Percentiles rank a stretch among this genome's conserved stretches.
Evolutionary conservation across 2,329 filamentous ascomycete genomes (phyloP).

Genomic region (Herpotrichia juniperi): DNA sequence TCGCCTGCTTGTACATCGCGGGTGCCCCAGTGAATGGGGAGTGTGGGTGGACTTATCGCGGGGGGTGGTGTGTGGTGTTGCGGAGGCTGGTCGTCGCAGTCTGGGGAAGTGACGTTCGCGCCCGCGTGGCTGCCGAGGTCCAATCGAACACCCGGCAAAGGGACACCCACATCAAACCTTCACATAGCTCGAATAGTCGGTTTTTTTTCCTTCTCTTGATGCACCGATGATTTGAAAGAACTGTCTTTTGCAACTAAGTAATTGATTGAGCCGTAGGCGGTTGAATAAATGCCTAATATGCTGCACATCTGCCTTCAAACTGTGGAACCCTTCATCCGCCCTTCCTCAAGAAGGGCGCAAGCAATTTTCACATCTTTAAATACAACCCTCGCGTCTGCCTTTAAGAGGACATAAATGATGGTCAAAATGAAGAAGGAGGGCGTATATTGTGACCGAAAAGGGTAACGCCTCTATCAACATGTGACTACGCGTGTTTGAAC

Average conservation of each 20-base stretch:
- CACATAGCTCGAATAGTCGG: no score
- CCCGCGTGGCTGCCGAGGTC: conserved; percentile 41
- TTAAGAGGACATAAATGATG: no score
- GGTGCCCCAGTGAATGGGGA: conserved; percentile 24
- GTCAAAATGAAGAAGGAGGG: conserved; percentile 9
- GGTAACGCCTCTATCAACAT: conserved; percentile 19
- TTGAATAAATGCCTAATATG: no score
- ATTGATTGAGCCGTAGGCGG: no score
- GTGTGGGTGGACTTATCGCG: conserved; percentile 13
- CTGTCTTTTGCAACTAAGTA: no score
- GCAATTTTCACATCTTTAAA: neutral
- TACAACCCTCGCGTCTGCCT: neutral
- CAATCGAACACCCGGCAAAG: conserved; percentile 15
- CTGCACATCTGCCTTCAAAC: no score
- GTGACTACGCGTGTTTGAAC: conserved; percentile 30
- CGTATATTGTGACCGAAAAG: conserved; percentile 10
- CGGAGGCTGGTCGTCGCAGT: conserved; percentile 29
- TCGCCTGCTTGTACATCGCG: conserved; percentile 47
- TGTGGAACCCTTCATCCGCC: neutral
- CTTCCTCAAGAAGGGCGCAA: conserved; percentile 3
- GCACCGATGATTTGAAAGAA: no score
- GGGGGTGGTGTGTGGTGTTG: conserved; percentile 17
- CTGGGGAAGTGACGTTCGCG: conserved; percentile 15
- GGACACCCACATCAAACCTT: no score
- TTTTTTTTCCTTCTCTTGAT: neutral